Evolutionary conservation across 208 protist species (phyloP), one percentile per base, ranked within the genome.

Genomic region (Crithidia sp.): DNA sequence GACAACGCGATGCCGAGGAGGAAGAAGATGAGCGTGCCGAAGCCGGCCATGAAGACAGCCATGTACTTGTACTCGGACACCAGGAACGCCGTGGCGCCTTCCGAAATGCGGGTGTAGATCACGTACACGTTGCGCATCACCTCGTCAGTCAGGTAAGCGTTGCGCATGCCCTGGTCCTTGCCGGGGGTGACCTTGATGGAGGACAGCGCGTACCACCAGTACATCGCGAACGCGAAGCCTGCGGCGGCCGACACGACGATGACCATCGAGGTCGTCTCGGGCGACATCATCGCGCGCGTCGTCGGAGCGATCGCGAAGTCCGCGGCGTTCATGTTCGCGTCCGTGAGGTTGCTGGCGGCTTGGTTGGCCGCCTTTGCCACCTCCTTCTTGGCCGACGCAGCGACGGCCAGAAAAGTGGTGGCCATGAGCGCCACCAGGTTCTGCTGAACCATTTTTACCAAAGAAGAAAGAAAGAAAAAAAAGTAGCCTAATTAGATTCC

Each of bases 21-120:
- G 57, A 90, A 79, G 65, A 84, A 95, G 53, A 96, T 75, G n/a
- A 95, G 83, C 1, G 82, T 64, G 54, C 88, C 83, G 56, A 95
- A 93, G 58, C 82, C 79, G 8, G 79, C 56, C 82, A 95, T 91
- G 76, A 96, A 96, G 40, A 95, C 64, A 8, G 61, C 82, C 89
- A 96, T 95, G 81, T 93, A 93, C 74, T 91, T 91, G 84, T 95
- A 96, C 81, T 96, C 69, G 39, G 89, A 74, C 57, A 90, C 65
- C 57, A 96, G 80, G 79, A 96, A 96, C 2, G 89, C 86, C 0
- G 76, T 95, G 71, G 90, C 89, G 16, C 91, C 91, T 12, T 93
- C 81, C 5, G 85, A 89, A 17, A 96, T 87, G 75, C 87, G 86
- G 52, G 87, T 84, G 77, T 89, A 91, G 65, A 94, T 94, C 43